phyloP scores from a whole-genome alignment of 106 monocot species.

The Dioscorea alata region DNA sequence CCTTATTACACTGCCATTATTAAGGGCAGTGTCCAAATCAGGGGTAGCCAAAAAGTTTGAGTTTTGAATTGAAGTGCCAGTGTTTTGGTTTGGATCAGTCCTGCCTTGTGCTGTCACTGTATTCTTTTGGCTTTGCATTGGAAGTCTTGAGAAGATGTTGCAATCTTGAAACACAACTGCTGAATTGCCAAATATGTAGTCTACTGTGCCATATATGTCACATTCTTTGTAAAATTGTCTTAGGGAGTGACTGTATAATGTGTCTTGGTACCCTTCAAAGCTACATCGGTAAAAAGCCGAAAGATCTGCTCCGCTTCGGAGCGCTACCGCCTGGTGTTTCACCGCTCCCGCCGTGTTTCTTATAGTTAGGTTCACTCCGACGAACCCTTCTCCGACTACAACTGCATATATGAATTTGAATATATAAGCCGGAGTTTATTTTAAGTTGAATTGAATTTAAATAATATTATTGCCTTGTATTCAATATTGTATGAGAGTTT shows the following conservation, averaged over 20 bases:
- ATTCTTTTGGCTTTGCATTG: not conserved
- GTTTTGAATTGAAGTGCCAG: slow-evolving; percentile 2
- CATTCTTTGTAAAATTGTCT: slow-evolving; percentile 1
- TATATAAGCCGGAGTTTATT: no score
- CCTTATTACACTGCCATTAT: not conserved
- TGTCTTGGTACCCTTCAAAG: slow-evolving; percentile 3
- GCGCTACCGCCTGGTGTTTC: slow-evolving; percentile 1
- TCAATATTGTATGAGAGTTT: no score
- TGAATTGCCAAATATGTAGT: slow-evolving; percentile 5
- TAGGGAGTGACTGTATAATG: not conserved
- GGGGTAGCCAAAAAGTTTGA: not conserved
- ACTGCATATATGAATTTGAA: not conserved
- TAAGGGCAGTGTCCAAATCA: not conserved
- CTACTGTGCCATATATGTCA: slow-evolving; percentile 8
- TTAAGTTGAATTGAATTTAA: no score
- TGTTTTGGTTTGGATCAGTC: slow-evolving; percentile 2
- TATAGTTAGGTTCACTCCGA: slow-evolving; percentile 6
- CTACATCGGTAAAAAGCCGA: slow-evolving; percentile 3
- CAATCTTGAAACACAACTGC: not conserved
- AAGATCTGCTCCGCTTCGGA: not conserved
- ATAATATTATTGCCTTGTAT: no score
- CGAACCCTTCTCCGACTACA: slow-evolving; percentile 2
- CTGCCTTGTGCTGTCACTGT: slow-evolving; percentile 2
- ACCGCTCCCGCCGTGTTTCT: not conserved
- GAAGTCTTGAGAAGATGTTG: not conserved